Evolutionary conservation across 164 flowering plant genomes (phyloP).

Genomic region (Liriodendron chinense): DNA sequence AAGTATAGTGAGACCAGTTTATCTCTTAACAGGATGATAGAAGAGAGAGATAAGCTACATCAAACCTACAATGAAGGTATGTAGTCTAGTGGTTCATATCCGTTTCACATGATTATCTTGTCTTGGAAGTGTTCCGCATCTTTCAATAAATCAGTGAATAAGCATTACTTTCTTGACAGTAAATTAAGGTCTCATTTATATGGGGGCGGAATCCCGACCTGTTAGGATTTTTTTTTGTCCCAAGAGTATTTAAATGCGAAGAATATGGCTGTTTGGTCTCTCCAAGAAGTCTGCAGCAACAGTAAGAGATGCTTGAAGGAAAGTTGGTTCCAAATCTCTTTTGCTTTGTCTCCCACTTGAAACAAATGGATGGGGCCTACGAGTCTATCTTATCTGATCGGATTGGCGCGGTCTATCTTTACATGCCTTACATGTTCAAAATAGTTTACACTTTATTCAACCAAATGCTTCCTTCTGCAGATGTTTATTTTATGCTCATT

Average conservation of each 20-base stretch:
- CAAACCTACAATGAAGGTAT: constrained; percentile 68
- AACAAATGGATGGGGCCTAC: neutral
- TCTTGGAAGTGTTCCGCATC: neutral
- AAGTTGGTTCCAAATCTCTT: neutral
- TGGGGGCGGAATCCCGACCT: neutral
- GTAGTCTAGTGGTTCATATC: neutral
- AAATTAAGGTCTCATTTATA: neutral
- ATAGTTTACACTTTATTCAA: neutral
- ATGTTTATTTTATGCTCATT: constrained; percentile 20
- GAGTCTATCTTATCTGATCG: neutral
- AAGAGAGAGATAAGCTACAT: constrained; percentile 60
- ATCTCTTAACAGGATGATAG: constrained; percentile 38
- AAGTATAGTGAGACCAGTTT: constrained; percentile 41
- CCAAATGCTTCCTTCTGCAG: neutral
- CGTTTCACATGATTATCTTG: neutral
- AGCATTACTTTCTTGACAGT: neutral
- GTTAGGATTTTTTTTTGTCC: neutral
- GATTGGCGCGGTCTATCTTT: neutral
- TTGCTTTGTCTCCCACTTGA: neutral
- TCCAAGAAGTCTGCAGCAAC: neutral
- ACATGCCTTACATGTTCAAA: neutral
- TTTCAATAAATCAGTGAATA: neutral
- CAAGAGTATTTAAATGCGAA: too few species aligned
- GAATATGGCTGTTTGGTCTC: neutral
- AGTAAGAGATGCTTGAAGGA: neutral